Evolutionary conservation across 176 grass and related monocot genomes (phyloP).

Genomic region (Aegilops umbellulata): DNA sequence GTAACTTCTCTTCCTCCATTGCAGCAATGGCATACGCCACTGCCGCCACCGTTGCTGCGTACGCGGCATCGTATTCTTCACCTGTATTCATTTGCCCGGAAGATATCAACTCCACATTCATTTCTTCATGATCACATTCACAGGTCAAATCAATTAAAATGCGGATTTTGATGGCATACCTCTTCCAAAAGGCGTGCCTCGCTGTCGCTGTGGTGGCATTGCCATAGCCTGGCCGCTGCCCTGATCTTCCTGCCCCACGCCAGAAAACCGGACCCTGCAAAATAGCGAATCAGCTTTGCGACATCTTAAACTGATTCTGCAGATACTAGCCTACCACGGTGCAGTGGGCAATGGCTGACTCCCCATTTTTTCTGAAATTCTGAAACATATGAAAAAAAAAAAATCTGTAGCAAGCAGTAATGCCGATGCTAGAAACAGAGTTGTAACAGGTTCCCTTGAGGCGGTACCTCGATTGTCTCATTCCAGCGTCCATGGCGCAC

Average conservation of each 20-base stretch:
- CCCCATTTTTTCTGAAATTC: too few relatives aligned
- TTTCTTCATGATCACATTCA: not conserved
- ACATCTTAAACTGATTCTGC: not conserved
- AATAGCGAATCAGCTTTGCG: not conserved
- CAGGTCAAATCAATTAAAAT: not conserved
- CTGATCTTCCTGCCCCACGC: conserved; percentile 15
- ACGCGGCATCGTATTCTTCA: conserved; percentile 39
- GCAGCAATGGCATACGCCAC: conserved; percentile 58
- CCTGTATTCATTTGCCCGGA: not conserved
- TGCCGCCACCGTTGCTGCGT: conserved; percentile 52
- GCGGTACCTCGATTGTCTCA: conserved; percentile 26
- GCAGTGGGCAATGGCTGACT: too few relatives aligned
- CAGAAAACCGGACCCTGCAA: conserved; percentile 40
- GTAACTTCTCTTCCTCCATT: conserved; percentile 38
- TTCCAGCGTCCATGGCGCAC: conserved; percentile 24
- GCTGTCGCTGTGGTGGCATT: conserved; percentile 13
- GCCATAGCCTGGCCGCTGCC: not conserved
- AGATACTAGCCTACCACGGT: too few relatives aligned
- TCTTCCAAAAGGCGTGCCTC: conserved; percentile 17
- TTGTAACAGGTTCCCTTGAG: not conserved
- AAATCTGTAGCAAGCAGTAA: not conserved
- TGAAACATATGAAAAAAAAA: not conserved
- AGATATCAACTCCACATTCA: not conserved
- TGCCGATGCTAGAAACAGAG: not conserved
- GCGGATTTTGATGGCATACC: not conserved